Base-by-base conservation (phyloP, 139 green algal genomes). In the Haematococcus sp. region DNA sequence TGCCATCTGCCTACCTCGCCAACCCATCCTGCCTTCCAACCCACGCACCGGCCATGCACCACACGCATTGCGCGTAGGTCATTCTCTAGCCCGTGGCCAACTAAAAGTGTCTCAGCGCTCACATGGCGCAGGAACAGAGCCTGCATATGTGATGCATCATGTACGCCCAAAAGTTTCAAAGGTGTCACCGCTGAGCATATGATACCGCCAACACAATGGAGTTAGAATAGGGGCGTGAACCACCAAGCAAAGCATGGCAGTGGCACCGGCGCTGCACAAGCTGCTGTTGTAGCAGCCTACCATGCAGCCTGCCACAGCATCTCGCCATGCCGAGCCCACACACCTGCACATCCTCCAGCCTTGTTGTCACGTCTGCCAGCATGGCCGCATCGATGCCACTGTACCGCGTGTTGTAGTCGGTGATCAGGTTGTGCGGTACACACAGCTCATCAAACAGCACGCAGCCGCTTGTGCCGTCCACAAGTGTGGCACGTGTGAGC, bases 61-160 rank as follows among this genome's bases (percentile, higher is more conserved):
- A 93, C 31, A 46, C 83, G 83, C 33, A 97, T 85, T 11, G 82
- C 82, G 1, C 60, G 34, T 49, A 98, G 77, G 81, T 98, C 94
- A 81, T 96, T 98, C 67, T 98, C 89, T 58, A 97, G 84, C n/a
- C 86, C 88, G 79, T 98, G 94, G 2, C 93, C 93, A 22, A 97
- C 89, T 61, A 97, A 75, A 64, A 98, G 77, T 3, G 86, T 89
- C 69, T 97, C 88, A 7, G 82, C 66, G 1, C 44, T 32, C 9
- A 97, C 46, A 34, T 63, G 40, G 22, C 46, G 43, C 66, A 72
- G 25, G 4, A 74, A 33, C 68, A 74, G 13, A 2, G 68, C 68
- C 68, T 74, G 68, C 31, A 28, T 22, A 46, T 7, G 22, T 13
- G 15, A 13, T 13, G 54, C 22, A 49, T 11, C 40, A 11, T 49